Base-by-base conservation (phyloP, 768 basidiomycete genomes). In the Naganishia friedmannii region DNA sequence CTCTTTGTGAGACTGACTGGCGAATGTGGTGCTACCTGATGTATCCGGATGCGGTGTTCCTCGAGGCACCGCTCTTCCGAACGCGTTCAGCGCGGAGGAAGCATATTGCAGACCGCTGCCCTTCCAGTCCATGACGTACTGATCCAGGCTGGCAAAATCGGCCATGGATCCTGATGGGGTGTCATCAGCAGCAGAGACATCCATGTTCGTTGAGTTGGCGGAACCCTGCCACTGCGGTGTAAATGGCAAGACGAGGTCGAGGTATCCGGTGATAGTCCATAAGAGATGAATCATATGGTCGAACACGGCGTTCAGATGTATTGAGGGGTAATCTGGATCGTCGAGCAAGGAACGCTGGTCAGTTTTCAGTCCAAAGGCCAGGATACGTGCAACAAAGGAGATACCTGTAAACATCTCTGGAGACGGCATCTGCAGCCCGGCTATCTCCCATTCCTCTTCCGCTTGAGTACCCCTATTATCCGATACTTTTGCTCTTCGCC, bases 171-270 rank as follows among this genome's bases (percentile, higher is more conserved):
- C 54, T 17, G 15, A 12, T 28, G 29, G n/a, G 4, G 29, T 7
- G 34, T 28, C 23, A 19, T 46, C 34, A 3, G 45, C 13, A 6
- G 46, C 13, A 13, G 37, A n/a, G n/a, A 31, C 51, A 3, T 66
- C 34, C 34, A n/a, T n/a, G 29, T 34, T 34, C 21, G 37, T 34
- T 10, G 48, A 54, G 45, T n/a, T 21, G 26, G 68, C 28, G 26
- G 28, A 34, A 4, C 46, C 68, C 19, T 39, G 51, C 69, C 69
- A 70, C n/a, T 26, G 39, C 4, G 77, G 75, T 3, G 55, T 37
- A 68, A 77, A 80, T 7, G 79, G 79, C 0, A 80, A 70, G 0
- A 70, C 68, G 31, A 79, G 72, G 13, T 75, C 75, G 28, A 80
- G 75, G 65, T 80, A 80, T 3, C 46, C 42, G 7, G 78, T 77